Percentiles rank a stretch among this genome's conserved stretches.
Evolutionary conservation across 116 monocot genomes (phyloP).

Genomic region (Cymodocea nodosa): DNA sequence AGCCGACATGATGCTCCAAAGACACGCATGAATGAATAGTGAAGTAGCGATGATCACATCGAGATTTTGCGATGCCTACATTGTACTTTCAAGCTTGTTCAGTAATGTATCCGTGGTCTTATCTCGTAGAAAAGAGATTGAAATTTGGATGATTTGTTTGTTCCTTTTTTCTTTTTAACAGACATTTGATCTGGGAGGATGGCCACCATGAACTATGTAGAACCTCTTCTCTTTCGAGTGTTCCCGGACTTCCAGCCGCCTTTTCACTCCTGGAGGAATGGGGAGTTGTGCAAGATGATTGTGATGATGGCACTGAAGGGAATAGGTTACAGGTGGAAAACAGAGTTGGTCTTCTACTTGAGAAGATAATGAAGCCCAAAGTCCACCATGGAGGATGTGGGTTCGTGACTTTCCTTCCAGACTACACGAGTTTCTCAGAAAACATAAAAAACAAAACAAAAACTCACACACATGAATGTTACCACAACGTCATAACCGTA

Average conservation of each 20-base stretch:
- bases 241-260: slow-evolving; percentile 16
- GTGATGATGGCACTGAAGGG: neutral
- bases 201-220: slow-evolving; percentile 21
- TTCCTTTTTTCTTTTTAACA: slow-evolving; percentile 6
- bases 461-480: too few relatives aligned
- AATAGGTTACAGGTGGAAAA: slow-evolving; percentile 11
- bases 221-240: slow-evolving; percentile 2
- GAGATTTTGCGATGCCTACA: too few relatives aligned
- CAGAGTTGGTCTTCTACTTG: slow-evolving; percentile 16
- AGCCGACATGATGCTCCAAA: neutral
- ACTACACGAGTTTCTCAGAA: neutral
- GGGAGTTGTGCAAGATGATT: slow-evolving; percentile 3
- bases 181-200: slow-evolving; percentile 75
- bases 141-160: neutral
- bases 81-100: neutral
- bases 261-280: slow-evolving; percentile 27
- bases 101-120: neutral
- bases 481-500: neutral
- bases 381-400: slow-evolving; percentile 47
- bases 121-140: neutral
- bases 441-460: too few relatives aligned
- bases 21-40: neutral
- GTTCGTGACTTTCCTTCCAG: slow-evolving; percentile 23
- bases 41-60: too few relatives aligned
- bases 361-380: slow-evolving; percentile 30